Evolutionary conservation across 257 asterid genomes (phyloP).

Genomic region (Forsythia viridissima): DNA sequence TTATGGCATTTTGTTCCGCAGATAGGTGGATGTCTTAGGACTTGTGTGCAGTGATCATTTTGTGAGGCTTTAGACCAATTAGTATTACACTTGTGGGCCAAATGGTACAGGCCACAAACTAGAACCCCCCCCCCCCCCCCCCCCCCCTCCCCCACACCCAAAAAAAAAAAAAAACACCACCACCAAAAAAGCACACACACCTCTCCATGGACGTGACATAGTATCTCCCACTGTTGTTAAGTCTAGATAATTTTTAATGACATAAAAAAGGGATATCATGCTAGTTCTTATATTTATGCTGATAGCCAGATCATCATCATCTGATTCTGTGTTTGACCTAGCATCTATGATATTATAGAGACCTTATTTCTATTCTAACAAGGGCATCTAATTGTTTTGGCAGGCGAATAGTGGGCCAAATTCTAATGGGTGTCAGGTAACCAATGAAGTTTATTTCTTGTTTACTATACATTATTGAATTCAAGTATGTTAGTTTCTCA

Average conservation of each 20-base stretch:
- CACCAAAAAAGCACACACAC: no score
- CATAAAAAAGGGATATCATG: background rate
- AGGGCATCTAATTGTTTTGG: constrained; percentile 19
- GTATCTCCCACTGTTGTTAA: background rate
- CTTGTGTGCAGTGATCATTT: background rate
- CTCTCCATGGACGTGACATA: background rate
- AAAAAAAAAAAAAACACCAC: no score
- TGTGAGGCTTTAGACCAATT: background rate
- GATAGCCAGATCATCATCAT: constrained; percentile 1
- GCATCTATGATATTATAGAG: background rate
- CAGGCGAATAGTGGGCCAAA: constrained; percentile 97
- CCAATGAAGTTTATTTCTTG: constrained; percentile 18
- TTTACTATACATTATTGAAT: background rate
- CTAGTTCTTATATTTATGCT: background rate
- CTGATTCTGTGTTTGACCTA: background rate
- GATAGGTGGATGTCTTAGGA: background rate
- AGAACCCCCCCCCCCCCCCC: background rate
- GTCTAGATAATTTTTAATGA: background rate
- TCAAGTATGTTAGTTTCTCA: background rate
- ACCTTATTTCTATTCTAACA: background rate
- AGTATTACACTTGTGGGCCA: background rate
- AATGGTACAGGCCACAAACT: background rate
- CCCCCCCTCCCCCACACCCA: no score
- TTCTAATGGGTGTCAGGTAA: constrained; percentile 93
- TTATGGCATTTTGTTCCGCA: background rate